Base-by-base conservation (phyloP, 1,284 basidiomycete genomes). In the Cutaneotrichosporon sp. region DNA sequence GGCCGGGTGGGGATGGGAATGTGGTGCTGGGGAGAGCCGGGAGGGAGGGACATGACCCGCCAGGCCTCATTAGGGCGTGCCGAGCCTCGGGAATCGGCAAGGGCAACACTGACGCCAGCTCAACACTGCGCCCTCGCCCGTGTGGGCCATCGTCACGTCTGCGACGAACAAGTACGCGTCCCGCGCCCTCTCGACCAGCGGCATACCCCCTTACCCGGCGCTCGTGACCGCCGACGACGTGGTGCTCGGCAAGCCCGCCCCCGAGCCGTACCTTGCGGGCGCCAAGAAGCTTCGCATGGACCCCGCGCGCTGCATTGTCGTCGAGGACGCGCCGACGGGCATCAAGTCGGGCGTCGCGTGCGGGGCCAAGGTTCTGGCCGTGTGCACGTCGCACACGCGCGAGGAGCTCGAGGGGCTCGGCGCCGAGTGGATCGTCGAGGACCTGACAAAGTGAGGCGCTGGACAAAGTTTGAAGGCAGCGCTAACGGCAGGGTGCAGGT, bases 261-360 rank as follows among this genome's bases (percentile, higher is more conserved):
- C 91, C 1, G 89, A 86, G 45, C 91, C 91, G 31, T 94, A 92
- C 76, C 64, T 81, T 14, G 69, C 69, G 24, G 81, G 81, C 8
- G 79, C 81, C 6, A 66, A 71, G 43, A 62, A 61, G 34, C 64
- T 80, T 3, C 72, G 68, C 31, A 56, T 71, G 10, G 69, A 75
- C 53, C 64, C 72, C 11, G 67, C 59, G n/a, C 69, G 79, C 50
- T 59, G 89, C 87, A 81, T 93, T 61, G 91, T 92, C 6, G 82
- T 93, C 14, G 91, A 93, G 72, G 91, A 93, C 74, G 91, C 91
- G 0, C 88, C 90, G 4, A 87, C 88, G 7, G 91, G 91, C 0
- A 80, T 93, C 58, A 82, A 81, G 63, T 83, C 89, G 18, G 91
- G 90, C 10, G 85, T 84, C 50, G 86, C 87, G 7, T 87, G 90